These are phyloP conservation scores for Hamamelis virginiana DNA, from an alignment of 164 flowering plant genomes.

Conservation along the genomic window DNA sequence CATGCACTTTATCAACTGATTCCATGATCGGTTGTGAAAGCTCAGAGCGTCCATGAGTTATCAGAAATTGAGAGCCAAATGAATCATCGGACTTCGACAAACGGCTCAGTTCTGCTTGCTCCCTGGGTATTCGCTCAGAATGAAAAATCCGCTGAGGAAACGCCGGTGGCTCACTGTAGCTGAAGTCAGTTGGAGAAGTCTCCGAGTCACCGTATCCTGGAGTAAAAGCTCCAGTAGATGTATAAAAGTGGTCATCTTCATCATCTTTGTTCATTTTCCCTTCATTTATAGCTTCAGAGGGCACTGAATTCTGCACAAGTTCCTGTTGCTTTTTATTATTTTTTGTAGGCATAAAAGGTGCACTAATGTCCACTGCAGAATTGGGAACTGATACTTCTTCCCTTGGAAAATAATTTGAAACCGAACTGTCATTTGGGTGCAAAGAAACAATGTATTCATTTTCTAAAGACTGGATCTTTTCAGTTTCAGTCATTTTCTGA, in stretches of 20 bases:
- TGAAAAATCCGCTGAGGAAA: slow-evolving; percentile 55
- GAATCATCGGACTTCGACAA: slow-evolving; percentile 84
- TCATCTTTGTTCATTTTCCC: slow-evolving; percentile 22
- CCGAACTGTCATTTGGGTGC: slow-evolving; percentile 26
- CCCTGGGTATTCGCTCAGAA: slow-evolving; percentile 71
- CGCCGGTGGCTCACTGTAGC: slow-evolving; percentile 41
- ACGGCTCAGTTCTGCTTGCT: slow-evolving; percentile 62
- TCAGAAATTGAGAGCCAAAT: slow-evolving; percentile 50
- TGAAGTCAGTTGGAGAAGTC: slow-evolving; percentile 39
- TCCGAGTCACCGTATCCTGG: slow-evolving; percentile 41
- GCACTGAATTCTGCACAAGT: slow-evolving; percentile 17
- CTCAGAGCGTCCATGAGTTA: slow-evolving; percentile 41
- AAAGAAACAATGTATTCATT: slow-evolving; percentile 30
- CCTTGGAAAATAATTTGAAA: slow-evolving; percentile 14
- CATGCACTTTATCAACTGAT: slow-evolving; percentile 36
- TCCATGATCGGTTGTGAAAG: slow-evolving; percentile 35
- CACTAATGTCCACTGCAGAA: slow-evolving; percentile 20
- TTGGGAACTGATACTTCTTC: slow-evolving; percentile 26
- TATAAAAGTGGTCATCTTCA: slow-evolving; percentile 31
- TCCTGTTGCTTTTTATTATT: slow-evolving; percentile 25
- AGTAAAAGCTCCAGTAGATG: slow-evolving; percentile 29
- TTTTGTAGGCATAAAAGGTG: slow-evolving; percentile 21
- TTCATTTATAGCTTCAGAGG: slow-evolving; percentile 26
- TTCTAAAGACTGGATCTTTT: slow-evolving; percentile 24
- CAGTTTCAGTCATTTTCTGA: slow-evolving; percentile 31